Conservation (phyloP, 2,329 filamentous ascomycete species). For the Boeremia lycopersici region DNA sequence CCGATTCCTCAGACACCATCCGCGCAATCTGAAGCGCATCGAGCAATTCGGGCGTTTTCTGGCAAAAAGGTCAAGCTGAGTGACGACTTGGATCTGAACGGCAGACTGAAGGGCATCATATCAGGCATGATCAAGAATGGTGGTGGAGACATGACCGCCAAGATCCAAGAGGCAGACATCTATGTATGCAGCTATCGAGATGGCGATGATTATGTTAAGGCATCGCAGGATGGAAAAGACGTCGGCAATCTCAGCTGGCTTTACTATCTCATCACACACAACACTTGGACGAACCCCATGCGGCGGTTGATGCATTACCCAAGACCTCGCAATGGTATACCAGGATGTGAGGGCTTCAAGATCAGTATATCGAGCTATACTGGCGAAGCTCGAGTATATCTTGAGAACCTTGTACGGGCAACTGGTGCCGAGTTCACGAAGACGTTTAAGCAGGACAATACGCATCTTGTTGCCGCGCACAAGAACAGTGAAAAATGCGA, state of each 20-base stretch:
- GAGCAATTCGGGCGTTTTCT: constrained; percentile 68
- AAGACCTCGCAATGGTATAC: constrained; percentile 74
- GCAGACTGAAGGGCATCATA: constrained; percentile 70
- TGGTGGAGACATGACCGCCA: constrained; percentile 70
- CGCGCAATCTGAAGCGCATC: constrained; percentile 29
- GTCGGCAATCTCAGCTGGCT: constrained; percentile 95
- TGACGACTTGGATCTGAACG: constrained; percentile 72
- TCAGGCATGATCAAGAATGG: constrained; percentile 72
- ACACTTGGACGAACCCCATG: constrained; percentile 85
- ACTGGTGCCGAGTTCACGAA: constrained; percentile 90
- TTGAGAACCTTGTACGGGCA: constrained; percentile 88
- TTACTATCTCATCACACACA: constrained; percentile 86
- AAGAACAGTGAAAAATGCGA: constrained; percentile 90
- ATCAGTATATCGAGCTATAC: constrained; percentile 97
- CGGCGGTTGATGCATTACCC: constrained; percentile 89
- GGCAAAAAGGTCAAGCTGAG: constrained; percentile 79
- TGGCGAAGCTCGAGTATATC: constrained; percentile 88
- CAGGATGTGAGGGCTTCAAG: constrained; percentile 74
- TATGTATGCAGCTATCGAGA: constrained; percentile 88
- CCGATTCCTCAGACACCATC: constrained; percentile 26
- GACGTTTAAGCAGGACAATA: constrained; percentile 94
- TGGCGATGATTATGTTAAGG: constrained; percentile 75
- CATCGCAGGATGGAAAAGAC: constrained; percentile 77
- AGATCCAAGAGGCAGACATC: constrained; percentile 75
- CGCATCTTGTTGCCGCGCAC: constrained; percentile 91